Evolutionary conservation across 2,329 filamentous ascomycete genomes (phyloP), one percentile per base, ranked within the genome.

Genomic region (Aspergillus nomiae): DNA sequence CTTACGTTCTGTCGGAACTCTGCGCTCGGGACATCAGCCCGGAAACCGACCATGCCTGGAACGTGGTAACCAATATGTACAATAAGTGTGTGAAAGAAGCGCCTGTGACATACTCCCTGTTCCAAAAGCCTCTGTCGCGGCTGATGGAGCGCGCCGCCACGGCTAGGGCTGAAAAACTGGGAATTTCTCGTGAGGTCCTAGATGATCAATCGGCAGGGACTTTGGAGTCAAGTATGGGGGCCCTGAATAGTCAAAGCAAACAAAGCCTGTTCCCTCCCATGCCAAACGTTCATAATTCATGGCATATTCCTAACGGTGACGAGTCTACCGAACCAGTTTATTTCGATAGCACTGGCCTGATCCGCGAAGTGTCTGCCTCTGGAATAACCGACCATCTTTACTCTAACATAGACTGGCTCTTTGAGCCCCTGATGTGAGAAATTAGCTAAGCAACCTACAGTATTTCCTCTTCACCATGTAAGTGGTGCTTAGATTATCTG

Each of bases 1-100:
- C 84, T 1, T 85, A 85, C 65, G 77, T 86, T 3, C 77, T 87
- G 2, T 82, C 81, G 0, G 84, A 87, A 65, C 75, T 87, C 0
- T 85, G 83, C 63, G 74, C 58, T 38, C 70, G 70, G 41, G 65
- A 67, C 3, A 62, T 66, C 11, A 59, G 45, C 14, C 34, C 67
- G 14, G 65, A 70, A 21, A 69, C 69, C 0, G 59, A 70, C 48
- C 66, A 65, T 60, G 69, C 69, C 14, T 71, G 69, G 67, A 69
- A 74, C 16, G 66, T 70, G 45, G 69, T 70, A 46, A 66, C 56
- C 11, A 64, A 65, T 21, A 68, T 70, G 21, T 66, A 67, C 30
- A 63, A 72, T 10, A 59, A 65, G 10, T 70, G 65, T 68, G 56
- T 60, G 26, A 46, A 61, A 9, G 60, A 61, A 6, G 60, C 62